phyloP scores from a whole-genome alignment of 1,284 basidiomycete genomes.

The Cryptococcus sp. region DNA sequence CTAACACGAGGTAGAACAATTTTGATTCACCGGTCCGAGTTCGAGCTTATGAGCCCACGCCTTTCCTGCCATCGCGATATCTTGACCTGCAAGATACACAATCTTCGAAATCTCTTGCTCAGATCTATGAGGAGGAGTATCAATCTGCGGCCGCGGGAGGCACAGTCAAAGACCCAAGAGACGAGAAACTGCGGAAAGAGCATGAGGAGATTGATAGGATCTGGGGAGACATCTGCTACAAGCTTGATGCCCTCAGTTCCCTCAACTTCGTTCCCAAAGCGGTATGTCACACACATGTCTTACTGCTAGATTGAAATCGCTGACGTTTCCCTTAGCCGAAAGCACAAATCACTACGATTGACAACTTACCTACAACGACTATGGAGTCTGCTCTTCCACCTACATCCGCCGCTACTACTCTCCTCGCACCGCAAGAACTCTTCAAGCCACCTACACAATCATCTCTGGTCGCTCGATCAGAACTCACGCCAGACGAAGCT shows the following conservation, averaged over 20 bases:
- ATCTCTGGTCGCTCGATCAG: conserved; percentile 62
- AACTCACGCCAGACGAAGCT: conserved; percentile 83
- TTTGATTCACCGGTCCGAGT: conserved; percentile 90
- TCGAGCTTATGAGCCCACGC: conserved; percentile 70
- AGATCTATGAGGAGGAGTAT: conserved; percentile 95
- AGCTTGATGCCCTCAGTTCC: conserved; percentile 90
- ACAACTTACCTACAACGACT: conserved; percentile 77
- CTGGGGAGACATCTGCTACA: conserved; percentile 82
- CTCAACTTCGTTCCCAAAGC: conserved; percentile 94
- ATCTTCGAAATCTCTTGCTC: conserved; percentile 81
- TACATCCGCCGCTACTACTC: conserved; percentile 65
- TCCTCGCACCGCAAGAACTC: conserved; percentile 93
- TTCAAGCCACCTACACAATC: conserved; percentile 58
- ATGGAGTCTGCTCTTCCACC: conserved; percentile 89
- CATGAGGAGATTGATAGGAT: conserved; percentile 76
- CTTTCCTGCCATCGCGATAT: conserved; percentile 83
- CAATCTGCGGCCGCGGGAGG: conserved; percentile 55
- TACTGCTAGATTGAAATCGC: neutral
- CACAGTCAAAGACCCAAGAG: conserved; percentile 65
- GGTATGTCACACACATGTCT: conserved; percentile 51
- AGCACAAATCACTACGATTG: conserved; percentile 76
- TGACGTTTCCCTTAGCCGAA: conserved; percentile 63
- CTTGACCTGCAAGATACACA: conserved; percentile 88
- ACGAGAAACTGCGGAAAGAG: conserved; percentile 82
- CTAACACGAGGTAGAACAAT: conserved; percentile 49